A percentile compares a stretch with the other conserved stretches of the same genome.
These are phyloP conservation scores for Mycena latifolia DNA, from an alignment of 768 basidiomycete species.

Conservation along the genomic window DNA sequence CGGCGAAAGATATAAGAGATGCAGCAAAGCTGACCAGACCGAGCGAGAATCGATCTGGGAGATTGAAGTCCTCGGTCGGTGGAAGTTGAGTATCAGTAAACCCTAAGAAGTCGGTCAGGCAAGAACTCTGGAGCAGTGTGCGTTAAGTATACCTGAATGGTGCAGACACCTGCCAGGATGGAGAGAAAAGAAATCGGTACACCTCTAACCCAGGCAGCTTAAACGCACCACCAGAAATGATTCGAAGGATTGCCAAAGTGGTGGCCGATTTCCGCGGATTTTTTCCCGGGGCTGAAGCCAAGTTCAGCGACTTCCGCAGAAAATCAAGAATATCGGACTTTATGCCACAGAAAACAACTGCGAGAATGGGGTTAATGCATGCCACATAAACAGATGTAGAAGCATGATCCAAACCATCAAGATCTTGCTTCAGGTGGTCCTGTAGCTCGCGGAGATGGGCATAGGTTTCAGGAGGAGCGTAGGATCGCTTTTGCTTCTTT, in stretches of 20 bases:
- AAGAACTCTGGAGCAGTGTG: not conserved
- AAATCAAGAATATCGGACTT: constrained; percentile 60
- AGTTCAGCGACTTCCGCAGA: not conserved
- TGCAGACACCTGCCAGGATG: constrained; percentile 61
- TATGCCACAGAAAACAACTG: constrained; percentile 89
- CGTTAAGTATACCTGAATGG: constrained; percentile 60
- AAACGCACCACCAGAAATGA: constrained; percentile 73
- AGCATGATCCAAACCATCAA: constrained; percentile 63
- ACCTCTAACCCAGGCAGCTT: too few relatives aligned
- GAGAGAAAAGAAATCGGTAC: not conserved
- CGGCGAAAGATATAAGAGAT: not conserved
- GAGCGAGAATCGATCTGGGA: constrained; percentile 69
- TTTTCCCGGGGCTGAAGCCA: constrained; percentile 68
- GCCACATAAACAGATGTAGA: not conserved
- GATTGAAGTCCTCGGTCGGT: constrained; percentile 70
- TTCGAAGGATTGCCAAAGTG: constrained; percentile 87
- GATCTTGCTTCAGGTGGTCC: constrained; percentile 63
- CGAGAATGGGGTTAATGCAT: not conserved
- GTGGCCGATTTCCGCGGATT: constrained; percentile 77
- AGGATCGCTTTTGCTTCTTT: constrained; percentile 55
- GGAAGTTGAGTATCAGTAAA: constrained; percentile 65
- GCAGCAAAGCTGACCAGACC: constrained; percentile 67
- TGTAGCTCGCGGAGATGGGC: constrained; percentile 62
- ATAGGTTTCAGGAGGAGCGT: constrained; percentile 65
- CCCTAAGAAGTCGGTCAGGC: constrained; percentile 50